phyloP scores from a whole-genome alignment of 148 eudicot species.

The Drosera capensis region DNA sequence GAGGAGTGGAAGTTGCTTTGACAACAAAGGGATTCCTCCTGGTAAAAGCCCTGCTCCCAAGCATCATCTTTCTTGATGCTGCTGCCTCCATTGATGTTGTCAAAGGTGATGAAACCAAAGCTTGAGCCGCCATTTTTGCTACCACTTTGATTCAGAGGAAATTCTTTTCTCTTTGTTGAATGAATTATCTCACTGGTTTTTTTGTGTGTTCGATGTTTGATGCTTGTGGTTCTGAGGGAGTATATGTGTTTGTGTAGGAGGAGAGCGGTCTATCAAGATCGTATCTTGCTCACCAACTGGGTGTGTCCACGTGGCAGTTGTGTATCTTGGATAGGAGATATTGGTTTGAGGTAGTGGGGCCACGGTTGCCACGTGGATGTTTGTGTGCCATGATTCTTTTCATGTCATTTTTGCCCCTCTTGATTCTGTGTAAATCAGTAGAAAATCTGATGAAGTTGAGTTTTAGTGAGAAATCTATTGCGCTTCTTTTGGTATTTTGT shows the following conservation, averaged over 20 bases:
- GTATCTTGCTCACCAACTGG: conserved; percentile 40
- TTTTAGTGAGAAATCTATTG: too few relatives aligned
- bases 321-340: too few relatives aligned
- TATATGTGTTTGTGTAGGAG: conserved; percentile 9
- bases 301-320: conserved; percentile 23
- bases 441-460: too few relatives aligned
- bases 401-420: too few relatives aligned
- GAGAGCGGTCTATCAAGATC: conserved; percentile 31
- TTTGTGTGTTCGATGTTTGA: conserved; percentile 15
- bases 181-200: conserved; percentile 7
- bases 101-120: conserved; percentile 71
- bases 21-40: conserved; percentile 61
- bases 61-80: conserved; percentile 48
- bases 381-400: too few relatives aligned
- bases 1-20: conserved; percentile 74
- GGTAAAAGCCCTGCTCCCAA: conserved; percentile 29
- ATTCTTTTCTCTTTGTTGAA: background rate
- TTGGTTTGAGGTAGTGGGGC: too few relatives aligned
- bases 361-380: too few relatives aligned
- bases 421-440: too few relatives aligned
- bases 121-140: conserved; percentile 86
- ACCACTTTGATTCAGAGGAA: background rate
- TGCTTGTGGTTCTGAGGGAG: too few relatives aligned
- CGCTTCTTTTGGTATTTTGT: too few relatives aligned
- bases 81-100: conserved; percentile 58